Evolutionary conservation across 2,329 filamentous ascomycete species (phyloP).

Genomic region (Davidsoniella neocaledoniae): DNA sequence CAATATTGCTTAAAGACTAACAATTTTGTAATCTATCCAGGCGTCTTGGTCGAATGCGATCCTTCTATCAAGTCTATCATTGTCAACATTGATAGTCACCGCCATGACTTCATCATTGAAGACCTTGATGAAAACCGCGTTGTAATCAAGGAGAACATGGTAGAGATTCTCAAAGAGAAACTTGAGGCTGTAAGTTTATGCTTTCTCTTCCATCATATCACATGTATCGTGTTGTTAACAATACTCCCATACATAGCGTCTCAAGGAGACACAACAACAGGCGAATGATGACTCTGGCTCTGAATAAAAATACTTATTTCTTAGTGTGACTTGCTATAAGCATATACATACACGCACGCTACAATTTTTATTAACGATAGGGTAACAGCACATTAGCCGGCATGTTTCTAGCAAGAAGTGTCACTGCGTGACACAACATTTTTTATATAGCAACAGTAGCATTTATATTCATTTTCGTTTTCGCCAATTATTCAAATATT

Average conservation of each 20-base stretch:
- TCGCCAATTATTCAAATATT: not conserved
- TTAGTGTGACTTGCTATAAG: no score
- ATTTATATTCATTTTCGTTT: not conserved
- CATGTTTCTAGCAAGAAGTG: no score
- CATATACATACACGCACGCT: no score
- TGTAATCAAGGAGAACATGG: slow-evolving; percentile 58
- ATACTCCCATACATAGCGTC: slow-evolving; percentile 21
- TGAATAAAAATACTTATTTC: slow-evolving; percentile 19
- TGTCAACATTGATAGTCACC: slow-evolving; percentile 53
- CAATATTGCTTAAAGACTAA: slow-evolving; percentile 4
- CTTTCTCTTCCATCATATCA: slow-evolving; percentile 10
- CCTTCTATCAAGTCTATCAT: slow-evolving; percentile 81
- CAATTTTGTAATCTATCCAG: slow-evolving; percentile 21
- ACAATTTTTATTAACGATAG: no score
- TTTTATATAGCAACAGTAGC: no score
- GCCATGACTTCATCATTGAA: slow-evolving; percentile 62
- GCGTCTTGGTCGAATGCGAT: slow-evolving; percentile 65
- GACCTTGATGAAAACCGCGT: slow-evolving; percentile 64
- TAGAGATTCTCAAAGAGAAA: slow-evolving; percentile 47
- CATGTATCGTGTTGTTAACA: not conserved
- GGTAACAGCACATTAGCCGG: no score
- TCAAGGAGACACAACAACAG: slow-evolving; percentile 35
- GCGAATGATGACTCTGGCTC: slow-evolving; percentile 33
- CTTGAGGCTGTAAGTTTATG: slow-evolving; percentile 44
- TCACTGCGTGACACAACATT: no score